Conservation (phyloP, 306 rosid species). For the Vachellia collinsii region DNA sequence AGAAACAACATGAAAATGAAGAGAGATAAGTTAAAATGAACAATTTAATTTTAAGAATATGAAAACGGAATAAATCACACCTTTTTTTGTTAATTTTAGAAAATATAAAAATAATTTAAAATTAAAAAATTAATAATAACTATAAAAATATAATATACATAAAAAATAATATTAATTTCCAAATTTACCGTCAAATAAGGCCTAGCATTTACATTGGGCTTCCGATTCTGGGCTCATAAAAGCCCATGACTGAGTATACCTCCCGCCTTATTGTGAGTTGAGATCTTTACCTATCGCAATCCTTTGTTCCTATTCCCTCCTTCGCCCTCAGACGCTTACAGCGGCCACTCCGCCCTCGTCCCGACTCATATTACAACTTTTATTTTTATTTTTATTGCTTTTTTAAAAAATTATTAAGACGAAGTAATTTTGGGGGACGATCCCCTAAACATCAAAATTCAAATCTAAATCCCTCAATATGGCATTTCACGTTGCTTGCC, state of each 20-base stretch:
- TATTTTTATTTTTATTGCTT: not conserved
- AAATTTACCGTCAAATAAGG: too few species aligned
- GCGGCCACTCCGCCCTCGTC: not conserved
- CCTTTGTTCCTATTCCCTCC: not conserved
- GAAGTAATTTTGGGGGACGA: slow-evolving; percentile 34
- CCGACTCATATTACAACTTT: not conserved
- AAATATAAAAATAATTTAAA: too few species aligned
- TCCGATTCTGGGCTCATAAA: not conserved
- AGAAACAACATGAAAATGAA: too few species aligned
- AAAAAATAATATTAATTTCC: too few species aligned
- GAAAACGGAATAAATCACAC: too few species aligned
- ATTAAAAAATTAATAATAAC: too few species aligned
- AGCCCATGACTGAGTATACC: not conserved
- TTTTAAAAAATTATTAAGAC: not conserved
- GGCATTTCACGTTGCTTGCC: slow-evolving; percentile 91
- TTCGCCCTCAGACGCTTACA: slow-evolving; percentile 19
- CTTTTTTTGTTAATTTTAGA: too few species aligned
- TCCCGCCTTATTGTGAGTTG: not conserved
- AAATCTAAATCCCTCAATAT: slow-evolving; percentile 56
- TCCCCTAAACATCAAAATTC: slow-evolving; percentile 47
- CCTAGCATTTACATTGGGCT: not conserved
- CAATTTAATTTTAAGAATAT: too few species aligned
- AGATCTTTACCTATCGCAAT: not conserved
- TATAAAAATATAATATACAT: too few species aligned
- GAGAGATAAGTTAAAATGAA: too few species aligned